Conservation (phyloP, 2,329 filamentous ascomycete species). For the Neopestalotiopsis rosae region DNA sequence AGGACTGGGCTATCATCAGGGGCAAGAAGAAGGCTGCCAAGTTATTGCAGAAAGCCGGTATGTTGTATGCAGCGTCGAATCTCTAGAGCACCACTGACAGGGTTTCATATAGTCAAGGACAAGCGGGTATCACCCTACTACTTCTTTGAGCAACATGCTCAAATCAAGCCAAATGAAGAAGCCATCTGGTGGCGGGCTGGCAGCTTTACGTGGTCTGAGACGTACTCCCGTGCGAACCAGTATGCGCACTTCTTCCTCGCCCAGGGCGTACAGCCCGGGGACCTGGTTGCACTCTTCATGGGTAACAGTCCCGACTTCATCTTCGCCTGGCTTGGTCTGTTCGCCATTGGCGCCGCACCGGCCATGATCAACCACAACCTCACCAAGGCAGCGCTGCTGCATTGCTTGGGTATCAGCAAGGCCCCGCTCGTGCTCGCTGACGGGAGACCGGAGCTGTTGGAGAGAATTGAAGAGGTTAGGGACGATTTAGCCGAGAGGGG, state of each 20-base stretch:
- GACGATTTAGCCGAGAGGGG: conserved; percentile 53
- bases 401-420: conserved; percentile 66
- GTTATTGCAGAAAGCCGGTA: conserved; percentile 54
- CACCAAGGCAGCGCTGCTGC: conserved; percentile 65
- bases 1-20: conserved; percentile 61
- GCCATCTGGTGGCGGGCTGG: conserved; percentile 72
- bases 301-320: conserved; percentile 72
- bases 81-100: background rate
- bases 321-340: conserved; percentile 68
- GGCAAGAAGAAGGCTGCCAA: conserved; percentile 47
- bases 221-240: conserved; percentile 60
- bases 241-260: conserved; percentile 67
- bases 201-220: conserved; percentile 63
- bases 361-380: conserved; percentile 77
- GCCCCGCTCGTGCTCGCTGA: conserved; percentile 65
- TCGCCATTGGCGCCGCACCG: conserved; percentile 70
- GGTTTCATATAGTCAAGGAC: conserved; percentile 44
- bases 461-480: conserved; percentile 62
- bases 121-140: conserved; percentile 69
- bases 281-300: conserved; percentile 71
- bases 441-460: conserved; percentile 56
- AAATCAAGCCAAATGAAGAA: conserved; percentile 55
- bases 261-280: conserved; percentile 61
- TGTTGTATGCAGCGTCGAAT: conserved; percentile 21
- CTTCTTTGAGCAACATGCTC: conserved; percentile 63